Evolutionary conservation across 2,329 filamentous ascomycete species (phyloP).

Genomic region (Hymenoscyphus albidus): DNA sequence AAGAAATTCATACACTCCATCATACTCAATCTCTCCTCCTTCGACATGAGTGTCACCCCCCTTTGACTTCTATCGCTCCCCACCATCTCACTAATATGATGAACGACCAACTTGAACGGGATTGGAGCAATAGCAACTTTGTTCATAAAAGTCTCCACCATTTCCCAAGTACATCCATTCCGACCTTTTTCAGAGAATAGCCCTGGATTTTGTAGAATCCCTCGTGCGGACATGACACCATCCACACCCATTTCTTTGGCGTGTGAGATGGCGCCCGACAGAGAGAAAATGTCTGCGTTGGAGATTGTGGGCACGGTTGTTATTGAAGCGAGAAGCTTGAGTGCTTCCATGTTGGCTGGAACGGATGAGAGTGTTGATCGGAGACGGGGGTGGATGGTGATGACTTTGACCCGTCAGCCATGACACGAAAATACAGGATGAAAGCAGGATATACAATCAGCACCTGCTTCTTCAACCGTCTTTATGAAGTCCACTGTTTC

Average conservation of each 20-base stretch:
- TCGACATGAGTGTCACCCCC: slow-evolving; percentile 46
- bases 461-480: slow-evolving; percentile 53
- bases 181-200: slow-evolving; percentile 46
- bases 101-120: slow-evolving; percentile 59
- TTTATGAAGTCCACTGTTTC: slow-evolving; percentile 57
- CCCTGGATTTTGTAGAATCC: slow-evolving; percentile 63
- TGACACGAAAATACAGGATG: not conserved
- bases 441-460: slow-evolving; percentile 30
- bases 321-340: slow-evolving; percentile 45
- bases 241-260: slow-evolving; percentile 43
- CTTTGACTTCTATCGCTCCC: slow-evolving; percentile 52
- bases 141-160: slow-evolving; percentile 59
- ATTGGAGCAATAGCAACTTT: slow-evolving; percentile 54
- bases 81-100: slow-evolving; percentile 66
- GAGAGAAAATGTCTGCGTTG: slow-evolving; percentile 66
- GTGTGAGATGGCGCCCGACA: slow-evolving; percentile 36
- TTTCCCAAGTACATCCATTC: slow-evolving; percentile 54
- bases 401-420: slow-evolving; percentile 47
- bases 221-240: slow-evolving; percentile 68
- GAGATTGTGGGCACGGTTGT: slow-evolving; percentile 58
- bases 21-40: slow-evolving; percentile 51
- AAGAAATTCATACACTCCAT: slow-evolving; percentile 49
- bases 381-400: slow-evolving; percentile 67
- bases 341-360: slow-evolving; percentile 59
- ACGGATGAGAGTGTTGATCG: slow-evolving; percentile 56